Conservation (phyloP, 1,284 basidiomycete species). For the Xanthoconium separans region DNA sequence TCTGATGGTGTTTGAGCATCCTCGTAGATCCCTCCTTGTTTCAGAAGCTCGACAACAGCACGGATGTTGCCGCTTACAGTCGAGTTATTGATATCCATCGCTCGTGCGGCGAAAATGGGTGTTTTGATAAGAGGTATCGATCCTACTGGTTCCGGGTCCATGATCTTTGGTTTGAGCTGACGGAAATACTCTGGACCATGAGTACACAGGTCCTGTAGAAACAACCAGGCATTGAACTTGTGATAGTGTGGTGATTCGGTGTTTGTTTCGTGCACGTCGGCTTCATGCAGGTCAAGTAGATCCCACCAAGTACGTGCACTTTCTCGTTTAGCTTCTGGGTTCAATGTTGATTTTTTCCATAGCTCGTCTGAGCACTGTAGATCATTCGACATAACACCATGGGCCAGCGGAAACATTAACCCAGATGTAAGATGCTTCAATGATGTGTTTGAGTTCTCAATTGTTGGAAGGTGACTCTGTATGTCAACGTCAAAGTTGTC, state of each 20-base stretch:
- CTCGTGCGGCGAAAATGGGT: background rate
- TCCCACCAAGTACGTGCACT: background rate
- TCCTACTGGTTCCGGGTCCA: background rate
- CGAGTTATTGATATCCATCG: conserved; percentile 3
- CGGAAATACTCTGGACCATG: background rate
- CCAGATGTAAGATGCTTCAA: background rate
- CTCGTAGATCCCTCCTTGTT: background rate
- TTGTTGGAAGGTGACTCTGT: background rate
- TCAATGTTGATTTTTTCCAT: background rate
- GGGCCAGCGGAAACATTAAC: background rate
- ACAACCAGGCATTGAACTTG: conserved; percentile 2
- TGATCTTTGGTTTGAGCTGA: background rate
- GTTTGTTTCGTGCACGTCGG: background rate
- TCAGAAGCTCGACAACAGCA: background rate
- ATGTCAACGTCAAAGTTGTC: background rate
- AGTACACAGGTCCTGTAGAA: conserved; percentile 1
- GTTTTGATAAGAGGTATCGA: background rate
- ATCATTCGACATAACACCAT: background rate
- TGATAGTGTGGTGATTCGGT: background rate
- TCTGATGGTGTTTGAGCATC: background rate
- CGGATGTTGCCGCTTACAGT: conserved; percentile 1
- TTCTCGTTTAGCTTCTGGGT: background rate
- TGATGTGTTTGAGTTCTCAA: background rate
- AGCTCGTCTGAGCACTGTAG: background rate
- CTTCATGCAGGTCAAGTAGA: background rate